Base-by-base conservation (phyloP, 441 rosid species). In the Gossypium aridum region DNA sequence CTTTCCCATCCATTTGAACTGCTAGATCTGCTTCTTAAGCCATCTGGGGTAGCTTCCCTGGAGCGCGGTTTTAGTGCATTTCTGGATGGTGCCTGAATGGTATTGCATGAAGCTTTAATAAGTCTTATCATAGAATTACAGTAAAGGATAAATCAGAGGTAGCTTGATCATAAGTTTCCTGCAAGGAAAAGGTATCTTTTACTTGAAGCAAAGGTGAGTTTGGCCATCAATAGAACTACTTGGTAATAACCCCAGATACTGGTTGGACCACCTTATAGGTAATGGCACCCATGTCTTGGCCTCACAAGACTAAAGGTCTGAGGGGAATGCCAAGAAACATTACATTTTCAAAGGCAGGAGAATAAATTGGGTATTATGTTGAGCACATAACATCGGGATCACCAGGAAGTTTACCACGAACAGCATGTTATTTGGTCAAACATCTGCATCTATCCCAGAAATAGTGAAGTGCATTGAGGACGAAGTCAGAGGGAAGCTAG, bases 1-100 rank as follows among this genome's bases (percentile, higher is more conserved):
- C 80, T 84, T 66, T 79, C 84, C 60, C 82, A 76, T 55, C 93
- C 90, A 74, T 89, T 88, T 73, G 94, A 83, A 79, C 82, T 80
- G 74, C 81, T 75, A 51, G 90, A 84, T 75, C 60, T 89, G 82
- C 88, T 88, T 84, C 84, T 81, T 62, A 76, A 79, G 76, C 81
- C 78, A 70, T 85, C 87, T 57, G 93, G 89, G 65, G 90, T 80
- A 14, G 77, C 80, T 34, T 78, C 90, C 73, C 85, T 78, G 51
- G 88, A 85, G 59, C 73, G 74, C 75, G 83, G 61, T 69, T 78
- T 87, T 88, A 88, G 47, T 51, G 86, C 81, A 79, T 74, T 87
- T 83, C 89, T 85, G 61, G 70, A 57, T 64, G 85, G 79, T 76
- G 76, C 82, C 98, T 91, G 84, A 74, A 79, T 45, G 26, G 76